A percentile compares a stretch with the other conserved stretches of the same genome.
Conservation (phyloP, 768 basidiomycete species). For the Suillus spraguei region DNA sequence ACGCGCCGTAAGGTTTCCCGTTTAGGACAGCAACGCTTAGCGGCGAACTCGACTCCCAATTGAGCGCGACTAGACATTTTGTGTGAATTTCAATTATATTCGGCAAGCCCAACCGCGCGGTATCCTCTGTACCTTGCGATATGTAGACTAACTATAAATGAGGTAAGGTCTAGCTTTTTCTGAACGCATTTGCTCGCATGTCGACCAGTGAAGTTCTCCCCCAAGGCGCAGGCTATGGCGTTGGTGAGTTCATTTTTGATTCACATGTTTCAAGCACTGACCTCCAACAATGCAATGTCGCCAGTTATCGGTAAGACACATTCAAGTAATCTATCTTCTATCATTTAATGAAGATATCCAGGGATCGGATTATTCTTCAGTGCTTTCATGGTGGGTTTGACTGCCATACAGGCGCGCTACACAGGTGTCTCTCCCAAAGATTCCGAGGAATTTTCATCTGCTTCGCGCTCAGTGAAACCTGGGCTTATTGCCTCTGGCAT, state of each 20-base stretch:
- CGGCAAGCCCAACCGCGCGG: no score
- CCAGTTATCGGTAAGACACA: constrained; percentile 51
- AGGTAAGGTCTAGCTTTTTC: neutral
- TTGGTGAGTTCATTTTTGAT: constrained; percentile 47
- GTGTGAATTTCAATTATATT: no score
- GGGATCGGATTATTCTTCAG: constrained; percentile 91
- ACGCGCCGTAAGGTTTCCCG: no score
- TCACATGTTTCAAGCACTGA: constrained; percentile 6
- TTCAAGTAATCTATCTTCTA: constrained; percentile 4
- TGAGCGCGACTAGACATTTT: no score
- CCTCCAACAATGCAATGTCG: neutral
- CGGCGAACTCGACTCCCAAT: no score
- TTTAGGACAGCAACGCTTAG: no score
- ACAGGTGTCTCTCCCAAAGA: constrained; percentile 78
- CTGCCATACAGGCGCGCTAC: constrained; percentile 82
- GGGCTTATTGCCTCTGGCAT: constrained; percentile 93
- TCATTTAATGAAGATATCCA: constrained; percentile 24
- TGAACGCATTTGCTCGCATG: constrained; percentile 13
- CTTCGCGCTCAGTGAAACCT: constrained; percentile 84
- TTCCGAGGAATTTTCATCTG: constrained; percentile 84
- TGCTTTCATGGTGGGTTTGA: constrained; percentile 76
- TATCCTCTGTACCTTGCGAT: no score
- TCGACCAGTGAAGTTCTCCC: constrained; percentile 51
- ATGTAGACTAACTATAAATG: neutral
- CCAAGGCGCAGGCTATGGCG: constrained; percentile 86